Percentiles rank a stretch among this genome's conserved stretches.
Conservation (phyloP, 495 filamentous ascomycete species). For the Barbatosphaeria neglecta region DNA sequence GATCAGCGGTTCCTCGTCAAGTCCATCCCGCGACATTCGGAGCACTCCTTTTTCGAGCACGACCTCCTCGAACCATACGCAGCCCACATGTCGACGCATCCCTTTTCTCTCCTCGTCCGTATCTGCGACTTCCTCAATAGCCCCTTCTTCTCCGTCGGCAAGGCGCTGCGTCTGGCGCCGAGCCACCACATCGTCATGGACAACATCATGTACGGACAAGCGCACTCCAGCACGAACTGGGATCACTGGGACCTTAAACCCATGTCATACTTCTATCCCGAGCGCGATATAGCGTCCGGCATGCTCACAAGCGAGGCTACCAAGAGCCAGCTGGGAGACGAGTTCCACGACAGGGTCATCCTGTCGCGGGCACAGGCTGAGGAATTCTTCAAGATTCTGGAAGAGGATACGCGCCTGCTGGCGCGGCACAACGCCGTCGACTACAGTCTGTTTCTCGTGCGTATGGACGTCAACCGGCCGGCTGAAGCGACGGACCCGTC, state of each 20-base stretch:
- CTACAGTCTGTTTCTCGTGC: conserved; percentile 57
- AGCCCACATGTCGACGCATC: conserved; percentile 45
- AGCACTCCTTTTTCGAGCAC: conserved; percentile 54
- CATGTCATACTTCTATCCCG: conserved; percentile 58
- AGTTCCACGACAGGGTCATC: conserved; percentile 52
- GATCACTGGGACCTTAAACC: conserved; percentile 64
- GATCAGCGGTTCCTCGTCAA: conserved; percentile 55
- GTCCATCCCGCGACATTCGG: conserved; percentile 52
- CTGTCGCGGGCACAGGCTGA: conserved; percentile 39
- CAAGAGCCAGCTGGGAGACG: conserved; percentile 45
- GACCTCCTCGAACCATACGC: conserved; percentile 50
- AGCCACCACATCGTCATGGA: conserved; percentile 65
- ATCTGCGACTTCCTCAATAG: conserved; percentile 55
- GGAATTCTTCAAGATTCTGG: conserved; percentile 33
- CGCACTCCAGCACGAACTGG: conserved; percentile 39
- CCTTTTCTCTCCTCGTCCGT: conserved; percentile 48
- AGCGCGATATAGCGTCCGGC: conserved; percentile 52
- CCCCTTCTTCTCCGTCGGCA: conserved; percentile 41
- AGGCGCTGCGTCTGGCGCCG: conserved; percentile 40
- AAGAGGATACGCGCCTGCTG: conserved; percentile 49
- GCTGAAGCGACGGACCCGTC: conserved; percentile 10
- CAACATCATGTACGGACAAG: conserved; percentile 49
- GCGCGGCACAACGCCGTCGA: conserved; percentile 51
- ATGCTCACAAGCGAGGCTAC: conserved; percentile 46
- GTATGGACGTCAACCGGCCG: conserved; percentile 25